These are phyloP conservation scores for Amanita phalloides DNA, from an alignment of 768 basidiomycete species.

Conservation along the genomic window DNA sequence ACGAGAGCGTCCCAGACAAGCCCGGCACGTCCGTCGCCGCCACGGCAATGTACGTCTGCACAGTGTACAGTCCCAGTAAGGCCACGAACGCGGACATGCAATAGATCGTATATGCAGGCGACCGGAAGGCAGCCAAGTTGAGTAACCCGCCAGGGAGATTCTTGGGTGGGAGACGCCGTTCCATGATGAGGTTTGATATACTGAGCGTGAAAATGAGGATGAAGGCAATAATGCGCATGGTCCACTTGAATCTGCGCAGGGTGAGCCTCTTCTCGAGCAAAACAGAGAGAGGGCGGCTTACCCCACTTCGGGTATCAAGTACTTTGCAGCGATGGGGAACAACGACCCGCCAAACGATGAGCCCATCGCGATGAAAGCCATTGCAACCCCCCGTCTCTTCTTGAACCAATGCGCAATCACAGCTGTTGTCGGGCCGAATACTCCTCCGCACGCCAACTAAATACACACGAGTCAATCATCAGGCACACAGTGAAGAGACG, in stretches of 20 bases:
- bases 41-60: constrained; percentile 55
- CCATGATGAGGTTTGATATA: constrained; percentile 39
- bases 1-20: constrained; percentile 37
- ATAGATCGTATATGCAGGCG: constrained; percentile 43
- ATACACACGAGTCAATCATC: neutral
- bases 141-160: constrained; percentile 47
- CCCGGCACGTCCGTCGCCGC: constrained; percentile 38
- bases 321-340: constrained; percentile 51
- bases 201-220: constrained; percentile 43
- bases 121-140: constrained; percentile 43
- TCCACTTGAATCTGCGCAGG: constrained; percentile 61
- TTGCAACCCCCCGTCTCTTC: constrained; percentile 42
- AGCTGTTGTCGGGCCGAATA: constrained; percentile 52
- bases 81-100: constrained; percentile 41
- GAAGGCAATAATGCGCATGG: constrained; percentile 61
- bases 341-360: constrained; percentile 61
- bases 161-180: constrained; percentile 44
- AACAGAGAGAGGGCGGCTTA: constrained; percentile 10
- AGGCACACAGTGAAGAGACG: neutral
- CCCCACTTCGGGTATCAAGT: constrained; percentile 39
- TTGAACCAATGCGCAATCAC: constrained; percentile 70
- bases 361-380: constrained; percentile 56
- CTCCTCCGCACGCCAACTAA: constrained; percentile 37
- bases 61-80: constrained; percentile 72
- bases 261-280: neutral